Evolutionary conservation across 2,329 filamentous ascomycete genomes (phyloP).

Genomic region (Colletotrichum sp.): DNA sequence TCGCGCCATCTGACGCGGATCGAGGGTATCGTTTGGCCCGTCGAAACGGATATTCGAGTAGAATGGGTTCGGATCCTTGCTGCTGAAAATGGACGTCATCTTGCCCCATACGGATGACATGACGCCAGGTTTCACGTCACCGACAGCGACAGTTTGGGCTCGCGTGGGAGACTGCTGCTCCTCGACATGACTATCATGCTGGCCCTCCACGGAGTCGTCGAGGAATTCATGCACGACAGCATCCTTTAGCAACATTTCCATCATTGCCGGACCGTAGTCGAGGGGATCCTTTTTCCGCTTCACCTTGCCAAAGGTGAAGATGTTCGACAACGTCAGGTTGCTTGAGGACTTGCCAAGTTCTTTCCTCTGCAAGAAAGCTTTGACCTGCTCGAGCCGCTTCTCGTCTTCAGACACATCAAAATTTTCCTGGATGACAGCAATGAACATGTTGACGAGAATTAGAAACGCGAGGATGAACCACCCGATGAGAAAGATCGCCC

Average conservation of each 20-base stretch:
- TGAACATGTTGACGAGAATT: conserved; percentile 99
- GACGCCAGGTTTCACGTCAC: conserved; percentile 60
- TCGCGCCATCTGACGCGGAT: conserved; percentile 86
- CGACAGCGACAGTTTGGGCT: conserved; percentile 38
- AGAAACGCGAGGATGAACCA: conserved; percentile 98
- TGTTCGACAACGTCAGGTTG: conserved; percentile 78
- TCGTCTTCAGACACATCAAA: conserved; percentile 99
- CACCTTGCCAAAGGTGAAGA: conserved; percentile 68
- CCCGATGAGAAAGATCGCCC: conserved; percentile 85
- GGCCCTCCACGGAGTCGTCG: conserved; percentile 68
- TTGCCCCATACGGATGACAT: conserved; percentile 68
- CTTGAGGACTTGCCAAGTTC: conserved; percentile 76
- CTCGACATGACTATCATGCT: conserved; percentile 37
- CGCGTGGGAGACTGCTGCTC: conserved; percentile 35
- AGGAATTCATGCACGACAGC: conserved; percentile 94
- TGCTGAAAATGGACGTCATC: conserved; percentile 58
- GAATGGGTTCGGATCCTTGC: conserved; percentile 90
- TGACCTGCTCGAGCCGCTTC: conserved; percentile 95
- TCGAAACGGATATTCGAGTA: conserved; percentile 79
- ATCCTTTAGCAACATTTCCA: conserved; percentile 97
- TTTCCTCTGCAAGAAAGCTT: conserved; percentile 90
- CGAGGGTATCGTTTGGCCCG: conserved; percentile 76
- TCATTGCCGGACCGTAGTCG: conserved; percentile 88
- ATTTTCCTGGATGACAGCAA: conserved; percentile 99
- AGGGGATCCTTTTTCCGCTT: conserved; percentile 77